phyloP scores from a whole-genome alignment of 2,329 filamentous ascomycete genomes.

The Aspergillus cejpii region DNA sequence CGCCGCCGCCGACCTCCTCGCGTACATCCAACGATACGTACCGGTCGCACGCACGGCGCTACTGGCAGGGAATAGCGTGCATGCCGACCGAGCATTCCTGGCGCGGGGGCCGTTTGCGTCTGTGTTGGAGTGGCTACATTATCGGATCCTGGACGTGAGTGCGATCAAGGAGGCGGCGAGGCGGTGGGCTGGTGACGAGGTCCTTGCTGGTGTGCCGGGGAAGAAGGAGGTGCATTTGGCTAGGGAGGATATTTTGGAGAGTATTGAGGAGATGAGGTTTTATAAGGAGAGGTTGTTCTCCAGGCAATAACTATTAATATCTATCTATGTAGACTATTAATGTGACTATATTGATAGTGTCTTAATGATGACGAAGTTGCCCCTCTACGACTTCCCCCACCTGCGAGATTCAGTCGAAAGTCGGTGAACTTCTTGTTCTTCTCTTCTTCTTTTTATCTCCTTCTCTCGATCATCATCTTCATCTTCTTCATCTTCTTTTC shows the following conservation, averaged over 20 bases:
- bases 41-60: slow-evolving; percentile 62
- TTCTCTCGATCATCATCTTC: slow-evolving; percentile 19
- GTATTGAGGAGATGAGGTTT: slow-evolving; percentile 82
- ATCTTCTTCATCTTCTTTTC: slow-evolving; percentile 5
- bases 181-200: slow-evolving; percentile 64
- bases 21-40: slow-evolving; percentile 68
- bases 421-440: not conserved
- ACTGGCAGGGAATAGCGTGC: slow-evolving; percentile 87
- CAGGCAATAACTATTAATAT: slow-evolving; percentile 1
- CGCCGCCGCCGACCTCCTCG: slow-evolving; percentile 66
- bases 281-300: slow-evolving; percentile 69
- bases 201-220: slow-evolving; percentile 56
- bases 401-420: too few relatives aligned
- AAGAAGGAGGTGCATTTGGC: slow-evolving; percentile 79
- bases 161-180: slow-evolving; percentile 82
- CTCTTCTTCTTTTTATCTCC: slow-evolving; percentile 11
- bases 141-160: slow-evolving; percentile 88
- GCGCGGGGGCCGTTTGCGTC: slow-evolving; percentile 63
- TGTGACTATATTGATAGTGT: not conserved
- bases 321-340: too few relatives aligned
- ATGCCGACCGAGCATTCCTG: slow-evolving; percentile 81
- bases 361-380: slow-evolving; percentile 4
- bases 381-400: slow-evolving; percentile 8
- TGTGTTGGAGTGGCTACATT: slow-evolving; percentile 72
- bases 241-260: slow-evolving; percentile 84